Evolutionary conservation across 805 yeast species (phyloP).

Genomic region (Yarrowia divulgata): DNA sequence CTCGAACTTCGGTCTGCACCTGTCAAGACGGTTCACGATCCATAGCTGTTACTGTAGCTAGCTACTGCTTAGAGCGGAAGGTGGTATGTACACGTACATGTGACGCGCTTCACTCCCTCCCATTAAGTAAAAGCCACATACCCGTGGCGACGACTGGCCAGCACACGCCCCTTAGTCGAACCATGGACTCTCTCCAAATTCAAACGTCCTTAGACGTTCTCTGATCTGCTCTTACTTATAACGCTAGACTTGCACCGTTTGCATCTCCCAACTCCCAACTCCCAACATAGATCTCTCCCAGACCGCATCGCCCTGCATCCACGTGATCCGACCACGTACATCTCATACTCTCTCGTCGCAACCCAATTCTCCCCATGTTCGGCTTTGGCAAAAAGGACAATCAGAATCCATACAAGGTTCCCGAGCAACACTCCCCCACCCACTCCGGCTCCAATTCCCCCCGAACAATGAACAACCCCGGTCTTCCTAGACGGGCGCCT

Average conservation of each 20-base stretch:
- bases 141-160: neutral
- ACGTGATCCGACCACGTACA: constrained; percentile 36
- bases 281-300: constrained; percentile 9
- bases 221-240: constrained; percentile 1
- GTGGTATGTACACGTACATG: neutral
- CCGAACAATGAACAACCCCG: constrained; percentile 34
- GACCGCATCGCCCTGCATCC: constrained; percentile 25
- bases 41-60: neutral
- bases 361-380: constrained; percentile 26
- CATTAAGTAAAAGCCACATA: neutral
- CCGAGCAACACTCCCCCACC: constrained; percentile 22
- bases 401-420: constrained; percentile 36
- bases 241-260: neutral
- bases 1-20: neutral
- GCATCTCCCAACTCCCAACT: constrained; percentile 1
- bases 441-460: constrained; percentile 32
- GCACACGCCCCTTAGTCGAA: neutral
- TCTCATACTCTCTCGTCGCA: constrained; percentile 11
- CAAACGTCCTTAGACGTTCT: constrained; percentile 11
- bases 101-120: too few species aligned
- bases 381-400: constrained; percentile 37
- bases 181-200: neutral
- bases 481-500: constrained; percentile 25
- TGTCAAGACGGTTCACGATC: too few species aligned
- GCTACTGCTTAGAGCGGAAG: neutral